Conservation (phyloP, 2,329 filamentous ascomycete genomes). For the Penicillium polonicum region DNA sequence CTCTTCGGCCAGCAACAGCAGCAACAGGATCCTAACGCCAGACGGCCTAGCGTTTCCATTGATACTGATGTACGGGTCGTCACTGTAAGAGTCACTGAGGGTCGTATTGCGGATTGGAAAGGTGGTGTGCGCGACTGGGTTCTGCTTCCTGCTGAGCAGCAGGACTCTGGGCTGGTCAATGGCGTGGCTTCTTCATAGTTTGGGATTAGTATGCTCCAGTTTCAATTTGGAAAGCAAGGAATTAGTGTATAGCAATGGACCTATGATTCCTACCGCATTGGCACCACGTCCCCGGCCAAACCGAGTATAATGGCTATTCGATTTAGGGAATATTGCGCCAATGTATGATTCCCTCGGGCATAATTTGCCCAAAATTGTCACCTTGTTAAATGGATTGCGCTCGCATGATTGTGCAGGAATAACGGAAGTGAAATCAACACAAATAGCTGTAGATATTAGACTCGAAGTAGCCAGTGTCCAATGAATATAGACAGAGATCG, state of each 20-base stretch:
- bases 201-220: background rate
- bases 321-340: background rate
- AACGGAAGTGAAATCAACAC: background rate
- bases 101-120: slow-evolving; percentile 91
- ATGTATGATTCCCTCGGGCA: background rate
- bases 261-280: background rate
- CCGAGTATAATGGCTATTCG: background rate
- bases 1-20: slow-evolving; percentile 42
- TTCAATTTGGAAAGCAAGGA: background rate
- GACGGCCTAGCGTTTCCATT: slow-evolving; percentile 61
- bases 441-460: background rate
- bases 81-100: slow-evolving; percentile 77
- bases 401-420: too few species aligned
- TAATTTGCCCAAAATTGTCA: background rate
- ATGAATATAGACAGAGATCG: background rate
- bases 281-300: background rate
- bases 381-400: background rate
- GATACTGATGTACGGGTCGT: slow-evolving; percentile 80
- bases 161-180: slow-evolving; percentile 30
- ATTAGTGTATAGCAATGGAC: background rate
- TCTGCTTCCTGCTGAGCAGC: slow-evolving; percentile 37
- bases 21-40: slow-evolving; percentile 29
- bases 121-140: slow-evolving; percentile 83
- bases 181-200: slow-evolving; percentile 23
- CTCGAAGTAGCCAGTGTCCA: background rate